Conservation (phyloP, 2,329 filamentous ascomycete genomes). For the Cordyceps fumosorosea region DNA sequence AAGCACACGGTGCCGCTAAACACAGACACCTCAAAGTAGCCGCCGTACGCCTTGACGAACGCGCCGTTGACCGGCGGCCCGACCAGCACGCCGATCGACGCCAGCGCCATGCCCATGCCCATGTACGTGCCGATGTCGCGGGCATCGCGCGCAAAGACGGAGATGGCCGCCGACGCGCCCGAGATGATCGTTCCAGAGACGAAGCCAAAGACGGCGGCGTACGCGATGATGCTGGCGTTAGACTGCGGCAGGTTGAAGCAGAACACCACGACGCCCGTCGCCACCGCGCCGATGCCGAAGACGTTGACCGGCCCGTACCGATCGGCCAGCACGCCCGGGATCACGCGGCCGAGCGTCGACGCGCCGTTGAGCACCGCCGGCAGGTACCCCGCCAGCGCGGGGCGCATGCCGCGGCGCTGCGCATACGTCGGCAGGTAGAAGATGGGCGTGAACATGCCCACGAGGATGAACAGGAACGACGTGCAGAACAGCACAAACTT, state of each 20-base stretch:
- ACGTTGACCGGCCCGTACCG: conserved; percentile 74
- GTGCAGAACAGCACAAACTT: conserved; percentile 47
- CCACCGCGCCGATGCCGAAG: conserved; percentile 49
- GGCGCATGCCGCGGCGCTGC: conserved; percentile 28
- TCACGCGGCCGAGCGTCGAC: conserved; percentile 67
- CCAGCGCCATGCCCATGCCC: conserved; percentile 41
- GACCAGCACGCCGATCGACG: conserved; percentile 38
- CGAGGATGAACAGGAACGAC: conserved; percentile 51
- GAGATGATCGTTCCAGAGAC: conserved; percentile 32
- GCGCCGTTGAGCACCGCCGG: conserved; percentile 77
- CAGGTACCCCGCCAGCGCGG: conserved; percentile 53
- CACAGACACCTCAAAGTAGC: conserved; percentile 19
- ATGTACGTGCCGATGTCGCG: conserved; percentile 50
- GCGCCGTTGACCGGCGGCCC: conserved; percentile 29
- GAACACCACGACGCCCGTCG: conserved; percentile 10
- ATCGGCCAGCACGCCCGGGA: conserved; percentile 72
- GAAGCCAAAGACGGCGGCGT: conserved; percentile 27
- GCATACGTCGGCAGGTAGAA: conserved; percentile 72
- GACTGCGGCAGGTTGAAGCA: conserved; percentile 7
- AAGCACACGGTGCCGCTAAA: conserved; percentile 20
- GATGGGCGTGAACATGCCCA: conserved; percentile 64
- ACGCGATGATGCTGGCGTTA: conserved; percentile 25
- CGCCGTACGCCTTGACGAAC: conserved; percentile 31
- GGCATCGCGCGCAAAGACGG: conserved; percentile 45
- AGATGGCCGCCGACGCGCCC: conserved; percentile 42